Conservation (phyloP, 2,329 filamentous ascomycete species). For the Juglanconis oblonga region DNA sequence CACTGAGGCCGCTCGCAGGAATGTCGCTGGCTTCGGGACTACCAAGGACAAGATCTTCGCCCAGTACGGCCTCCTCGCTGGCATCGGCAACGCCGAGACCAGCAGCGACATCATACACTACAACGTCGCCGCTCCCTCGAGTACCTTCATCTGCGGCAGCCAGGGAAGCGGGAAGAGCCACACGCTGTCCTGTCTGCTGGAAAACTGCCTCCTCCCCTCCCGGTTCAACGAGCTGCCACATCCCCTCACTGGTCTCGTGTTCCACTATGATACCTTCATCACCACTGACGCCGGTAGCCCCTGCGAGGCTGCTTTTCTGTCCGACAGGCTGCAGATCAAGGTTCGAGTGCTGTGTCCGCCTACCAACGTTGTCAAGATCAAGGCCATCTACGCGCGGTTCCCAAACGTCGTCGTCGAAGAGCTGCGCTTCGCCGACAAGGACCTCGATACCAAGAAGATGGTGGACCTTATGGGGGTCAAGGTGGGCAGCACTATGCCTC, state of each 20-base stretch:
- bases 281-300: conserved; percentile 45
- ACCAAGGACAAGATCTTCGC: conserved; percentile 20
- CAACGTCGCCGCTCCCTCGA: conserved; percentile 51
- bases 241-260: conserved; percentile 59
- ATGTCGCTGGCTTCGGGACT: conserved; percentile 8
- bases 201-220: conserved; percentile 53
- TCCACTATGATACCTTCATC: conserved; percentile 61
- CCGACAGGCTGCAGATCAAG: conserved; percentile 37
- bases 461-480: conserved; percentile 57
- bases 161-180: conserved; percentile 66
- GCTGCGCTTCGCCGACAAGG: not conserved
- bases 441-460: conserved; percentile 56
- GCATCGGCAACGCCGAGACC: conserved; percentile 14
- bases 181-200: conserved; percentile 52
- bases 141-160: conserved; percentile 61
- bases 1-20: conserved; percentile 25
- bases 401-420: conserved; percentile 35
- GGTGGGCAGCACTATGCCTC: conserved; percentile 38
- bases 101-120: conserved; percentile 37
- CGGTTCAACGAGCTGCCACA: conserved; percentile 42
- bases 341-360: conserved; percentile 55
- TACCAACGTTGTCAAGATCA: conserved; percentile 44
- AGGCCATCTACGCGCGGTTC: conserved; percentile 35
- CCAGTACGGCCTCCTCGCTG: conserved; percentile 30
- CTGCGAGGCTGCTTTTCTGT: conserved; percentile 59